These are phyloP conservation scores for Epichloe gansuensis DNA, from an alignment of 2,329 filamentous ascomycete genomes.

Conservation along the genomic window DNA sequence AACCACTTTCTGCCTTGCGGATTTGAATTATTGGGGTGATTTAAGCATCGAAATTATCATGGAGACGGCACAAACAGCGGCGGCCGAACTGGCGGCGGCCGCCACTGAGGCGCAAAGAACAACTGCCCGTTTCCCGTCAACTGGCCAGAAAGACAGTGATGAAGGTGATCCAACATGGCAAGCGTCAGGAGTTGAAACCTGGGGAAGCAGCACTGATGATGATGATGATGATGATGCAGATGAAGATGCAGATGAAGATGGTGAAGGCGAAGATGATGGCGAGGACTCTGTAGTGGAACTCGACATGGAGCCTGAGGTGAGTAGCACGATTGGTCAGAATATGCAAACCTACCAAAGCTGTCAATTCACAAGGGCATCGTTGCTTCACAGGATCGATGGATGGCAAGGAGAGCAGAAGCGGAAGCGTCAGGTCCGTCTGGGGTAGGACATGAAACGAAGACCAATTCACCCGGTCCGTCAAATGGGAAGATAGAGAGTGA, in stretches of 20 bases:
- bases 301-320: background rate
- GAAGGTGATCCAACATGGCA: background rate
- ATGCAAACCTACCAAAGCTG: background rate
- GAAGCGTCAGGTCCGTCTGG: background rate
- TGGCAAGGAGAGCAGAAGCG: background rate
- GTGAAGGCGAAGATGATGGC: background rate
- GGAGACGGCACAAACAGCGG: background rate
- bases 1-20: too few species aligned
- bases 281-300: background rate
- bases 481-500: background rate
- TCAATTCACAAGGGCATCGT: background rate
- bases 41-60: background rate
- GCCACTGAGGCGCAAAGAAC: background rate
- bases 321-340: background rate
- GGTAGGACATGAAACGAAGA: background rate
- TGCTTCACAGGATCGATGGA: background rate
- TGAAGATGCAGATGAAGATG: background rate
- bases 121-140: background rate
- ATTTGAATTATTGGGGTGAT: too few species aligned
- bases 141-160: background rate
- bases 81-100: background rate
- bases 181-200: background rate
- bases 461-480: background rate
- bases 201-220: constrained; percentile 2
- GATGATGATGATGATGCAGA: background rate